Conservation (phyloP, 108 stramenopile genomes). For the Stephanodiscus minutulus region DNA sequence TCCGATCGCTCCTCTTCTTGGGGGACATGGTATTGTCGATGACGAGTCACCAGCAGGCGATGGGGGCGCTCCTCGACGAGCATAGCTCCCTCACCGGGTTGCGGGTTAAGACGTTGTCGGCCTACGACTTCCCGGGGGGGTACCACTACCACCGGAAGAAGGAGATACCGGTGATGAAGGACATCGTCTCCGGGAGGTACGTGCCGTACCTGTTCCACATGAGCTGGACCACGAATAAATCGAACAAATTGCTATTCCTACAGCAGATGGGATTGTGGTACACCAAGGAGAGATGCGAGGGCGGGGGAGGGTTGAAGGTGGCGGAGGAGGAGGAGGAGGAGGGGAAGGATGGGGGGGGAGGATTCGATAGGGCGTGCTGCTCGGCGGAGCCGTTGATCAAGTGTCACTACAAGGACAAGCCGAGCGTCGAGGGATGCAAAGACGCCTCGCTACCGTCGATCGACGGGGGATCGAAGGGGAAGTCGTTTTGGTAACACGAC, state of each 20-base stretch:
- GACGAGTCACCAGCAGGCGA: conserved; percentile 76
- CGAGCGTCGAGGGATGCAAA: conserved; percentile 42
- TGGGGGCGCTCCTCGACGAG: conserved; percentile 72
- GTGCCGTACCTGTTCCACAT: conserved; percentile 49
- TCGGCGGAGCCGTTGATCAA: conserved; percentile 42
- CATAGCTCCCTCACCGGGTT: conserved; percentile 73
- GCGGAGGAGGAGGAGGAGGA: conserved; percentile 16
- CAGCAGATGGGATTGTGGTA: conserved; percentile 67
- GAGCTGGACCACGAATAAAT: conserved; percentile 67
- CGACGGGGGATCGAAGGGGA: conserved; percentile 36
- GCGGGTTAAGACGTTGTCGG: conserved; percentile 64
- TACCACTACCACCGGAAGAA: conserved; percentile 56
- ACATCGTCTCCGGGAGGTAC: conserved; percentile 45
- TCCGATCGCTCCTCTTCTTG: conserved; percentile 56
- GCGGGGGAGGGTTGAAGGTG: conserved; percentile 38
- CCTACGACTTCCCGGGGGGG: conserved; percentile 48
- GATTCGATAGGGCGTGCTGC: conserved; percentile 34
- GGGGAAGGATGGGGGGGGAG: neutral
- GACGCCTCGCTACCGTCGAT: conserved; percentile 33
- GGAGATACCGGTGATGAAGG: conserved; percentile 51
- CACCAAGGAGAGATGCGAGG: conserved; percentile 35
- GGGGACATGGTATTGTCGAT: conserved; percentile 71
- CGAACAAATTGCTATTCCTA: conserved; percentile 58
- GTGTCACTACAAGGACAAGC: conserved; percentile 57
- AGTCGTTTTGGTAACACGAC: conserved; percentile 58